Conservation (phyloP, 192 early-diverging fungal genomes). For the Endogone sp. region DNA sequence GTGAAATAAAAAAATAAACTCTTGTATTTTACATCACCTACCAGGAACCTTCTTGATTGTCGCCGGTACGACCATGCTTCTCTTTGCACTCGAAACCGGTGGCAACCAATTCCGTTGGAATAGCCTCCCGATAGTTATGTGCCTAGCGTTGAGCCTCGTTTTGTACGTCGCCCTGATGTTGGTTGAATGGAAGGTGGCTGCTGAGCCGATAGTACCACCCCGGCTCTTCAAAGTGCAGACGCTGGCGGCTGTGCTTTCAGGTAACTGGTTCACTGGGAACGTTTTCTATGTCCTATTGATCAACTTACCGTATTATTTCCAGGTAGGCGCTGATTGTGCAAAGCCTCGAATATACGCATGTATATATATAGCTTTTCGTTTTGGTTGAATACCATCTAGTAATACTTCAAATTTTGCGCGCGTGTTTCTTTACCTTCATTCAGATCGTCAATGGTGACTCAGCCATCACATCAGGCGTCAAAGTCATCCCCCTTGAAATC, state of each 20-base stretch:
- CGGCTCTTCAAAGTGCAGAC: slow-evolving; percentile 49
- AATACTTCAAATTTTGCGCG: too few relatives aligned
- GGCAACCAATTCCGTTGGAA: neutral
- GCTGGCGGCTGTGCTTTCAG: slow-evolving; percentile 18
- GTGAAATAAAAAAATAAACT: neutral
- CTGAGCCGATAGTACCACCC: slow-evolving; percentile 67
- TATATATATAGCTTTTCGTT: neutral
- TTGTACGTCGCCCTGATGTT: slow-evolving; percentile 46
- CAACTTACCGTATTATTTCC: slow-evolving; percentile 14
- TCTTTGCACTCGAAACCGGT: neutral
- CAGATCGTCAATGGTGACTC: slow-evolving; percentile 63
- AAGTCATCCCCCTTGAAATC: slow-evolving; percentile 36
- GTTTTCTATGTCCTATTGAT: slow-evolving; percentile 22
- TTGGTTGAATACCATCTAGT: neutral
- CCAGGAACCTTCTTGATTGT: neutral
- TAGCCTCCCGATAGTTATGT: neutral
- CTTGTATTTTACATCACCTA: neutral
- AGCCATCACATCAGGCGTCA: slow-evolving; percentile 35
- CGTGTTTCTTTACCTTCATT: neutral
- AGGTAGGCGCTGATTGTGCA: slow-evolving; percentile 1
- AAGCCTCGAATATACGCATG: neutral
- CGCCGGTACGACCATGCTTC: neutral
- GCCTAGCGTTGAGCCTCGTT: neutral
- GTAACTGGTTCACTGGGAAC: slow-evolving; percentile 34
- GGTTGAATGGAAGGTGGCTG: slow-evolving; percentile 54